Conservation (phyloP, 2,329 filamentous ascomycete genomes). For the Fusarium praegraminearum region DNA sequence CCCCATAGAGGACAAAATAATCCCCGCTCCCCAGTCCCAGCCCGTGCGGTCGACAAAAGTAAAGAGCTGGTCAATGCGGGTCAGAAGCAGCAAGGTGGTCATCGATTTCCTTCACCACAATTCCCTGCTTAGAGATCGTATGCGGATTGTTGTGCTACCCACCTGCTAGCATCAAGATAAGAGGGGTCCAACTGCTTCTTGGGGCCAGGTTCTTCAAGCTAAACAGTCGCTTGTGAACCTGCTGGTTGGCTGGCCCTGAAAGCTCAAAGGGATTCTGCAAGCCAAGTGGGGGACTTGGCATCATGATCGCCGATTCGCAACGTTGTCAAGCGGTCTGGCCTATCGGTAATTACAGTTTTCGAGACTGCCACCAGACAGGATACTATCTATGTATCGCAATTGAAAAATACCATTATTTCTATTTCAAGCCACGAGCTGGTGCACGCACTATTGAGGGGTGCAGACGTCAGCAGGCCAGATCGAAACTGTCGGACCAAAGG, state of each 20-base stretch:
- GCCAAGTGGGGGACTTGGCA: constrained; percentile 18
- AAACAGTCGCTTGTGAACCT: constrained; percentile 14
- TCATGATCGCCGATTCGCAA: constrained; percentile 42
- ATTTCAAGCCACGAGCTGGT: constrained; percentile 7
- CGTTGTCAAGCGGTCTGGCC: constrained; percentile 36
- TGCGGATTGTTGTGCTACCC: constrained; percentile 4
- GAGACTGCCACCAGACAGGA: neutral
- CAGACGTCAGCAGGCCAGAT: neutral
- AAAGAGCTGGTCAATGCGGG: neutral
- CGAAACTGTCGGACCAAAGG: neutral
- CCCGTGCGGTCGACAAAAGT: neutral
- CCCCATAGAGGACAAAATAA: constrained; percentile 2
- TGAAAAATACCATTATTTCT: constrained; percentile 3
- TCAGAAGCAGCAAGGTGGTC: neutral
- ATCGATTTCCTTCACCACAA: neutral
- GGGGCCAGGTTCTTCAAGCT: constrained; percentile 20
- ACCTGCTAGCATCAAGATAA: constrained; percentile 6
- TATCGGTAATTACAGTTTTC: constrained; percentile 16
- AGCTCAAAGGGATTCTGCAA: constrained; percentile 1
- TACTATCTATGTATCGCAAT: neutral
- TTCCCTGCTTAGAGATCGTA: neutral
- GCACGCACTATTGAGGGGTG: neutral
- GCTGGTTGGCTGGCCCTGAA: constrained; percentile 3
- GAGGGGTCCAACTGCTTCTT: constrained; percentile 29
- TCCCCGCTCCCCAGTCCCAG: neutral